phyloP scores from a whole-genome alignment of 192 early-diverging fungal genomes.

The Podila verticillata region DNA sequence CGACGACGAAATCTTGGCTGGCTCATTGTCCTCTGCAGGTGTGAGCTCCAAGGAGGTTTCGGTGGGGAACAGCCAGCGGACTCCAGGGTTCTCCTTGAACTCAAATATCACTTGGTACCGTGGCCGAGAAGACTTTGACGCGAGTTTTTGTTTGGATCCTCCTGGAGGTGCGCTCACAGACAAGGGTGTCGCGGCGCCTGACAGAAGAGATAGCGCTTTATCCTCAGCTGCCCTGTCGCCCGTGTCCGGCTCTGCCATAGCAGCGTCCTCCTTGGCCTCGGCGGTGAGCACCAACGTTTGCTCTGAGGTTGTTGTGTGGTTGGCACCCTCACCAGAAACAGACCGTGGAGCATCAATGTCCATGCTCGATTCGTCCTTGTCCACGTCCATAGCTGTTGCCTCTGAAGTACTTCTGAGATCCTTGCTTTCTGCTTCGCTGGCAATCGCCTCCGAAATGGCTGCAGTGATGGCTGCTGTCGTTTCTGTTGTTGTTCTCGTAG shows the following conservation, averaged over 20 bases:
- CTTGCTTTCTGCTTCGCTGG: neutral
- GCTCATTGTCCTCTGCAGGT: slow-evolving; percentile 6
- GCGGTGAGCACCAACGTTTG: too few relatives aligned
- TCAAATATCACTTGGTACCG: slow-evolving; percentile 36
- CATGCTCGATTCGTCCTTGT: too few relatives aligned
- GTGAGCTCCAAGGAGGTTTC: slow-evolving; percentile 31
- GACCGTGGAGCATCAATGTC: too few relatives aligned
- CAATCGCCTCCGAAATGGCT: neutral
- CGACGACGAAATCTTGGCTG: slow-evolving; percentile 31
- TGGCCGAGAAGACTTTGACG: slow-evolving; percentile 12
- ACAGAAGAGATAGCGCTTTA: too few relatives aligned
- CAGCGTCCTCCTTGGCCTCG: too few relatives aligned
- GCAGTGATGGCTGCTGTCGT: neutral
- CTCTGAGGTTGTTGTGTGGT: too few relatives aligned
- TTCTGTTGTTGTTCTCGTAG: neutral
- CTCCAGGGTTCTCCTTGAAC: slow-evolving; percentile 40
- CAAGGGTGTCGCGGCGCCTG: neutral
- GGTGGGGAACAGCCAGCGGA: slow-evolving; percentile 37
- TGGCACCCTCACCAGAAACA: too few relatives aligned
- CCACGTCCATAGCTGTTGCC: too few relatives aligned
- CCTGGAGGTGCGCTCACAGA: slow-evolving; percentile 1
- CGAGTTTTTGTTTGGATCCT: neutral
- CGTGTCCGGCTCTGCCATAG: too few relatives aligned
- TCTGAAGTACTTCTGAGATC: too few relatives aligned
- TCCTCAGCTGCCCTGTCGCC: too few relatives aligned